Evolutionary conservation across 345 rosid genomes (phyloP), one percentile per base, ranked within the genome.

Genomic region (Xanthoceras sorbifolium): DNA sequence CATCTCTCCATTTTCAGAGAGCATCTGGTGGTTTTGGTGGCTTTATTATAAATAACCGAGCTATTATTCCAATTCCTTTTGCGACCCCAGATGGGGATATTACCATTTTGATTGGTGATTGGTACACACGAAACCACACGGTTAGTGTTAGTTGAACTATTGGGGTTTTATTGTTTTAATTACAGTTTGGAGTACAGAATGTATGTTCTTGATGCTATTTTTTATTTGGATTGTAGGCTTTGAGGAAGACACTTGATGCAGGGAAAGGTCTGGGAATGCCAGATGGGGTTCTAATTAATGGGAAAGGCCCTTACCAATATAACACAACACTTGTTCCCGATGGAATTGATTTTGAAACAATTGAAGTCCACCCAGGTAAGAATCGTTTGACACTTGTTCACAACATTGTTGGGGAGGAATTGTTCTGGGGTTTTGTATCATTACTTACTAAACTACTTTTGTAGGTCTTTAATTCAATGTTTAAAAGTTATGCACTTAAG

Each of bases 231-330:
- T 70, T 83, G 59, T 78, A 96, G 99, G 97, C 92, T 81, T 85
- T 97, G 89, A 92, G 99, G 79, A 94, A 89, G 85, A 80, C 89
- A 69, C 97, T 97, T 68, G 97, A 94, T 87, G 94, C 78, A 8
- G 98, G 99, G 69, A 90, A 91, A 82, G 98, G 82, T 78, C 92
- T 94, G 23, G 99, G 96, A 82, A 93, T 94, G 93, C 99, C 99
- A 0, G 87, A 97, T 79, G 99, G 99, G 0, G 99, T 97, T 85
- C 92, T 97, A 48, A 92, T 97, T 50, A 97, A 97, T 64, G 99
- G 99, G 26, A 97, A 94, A 85, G 99, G 99, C 61, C 99, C 99
- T 79, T 97, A 91, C 57, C 91, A 78, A 62, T 97, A 97, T 83
- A 97, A 94, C 80, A 62, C 72, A 1, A 97, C 98, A n/a, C 90